Conservation (phyloP, 2,329 filamentous ascomycete genomes). For the Stagonosporopsis vannaccii region DNA sequence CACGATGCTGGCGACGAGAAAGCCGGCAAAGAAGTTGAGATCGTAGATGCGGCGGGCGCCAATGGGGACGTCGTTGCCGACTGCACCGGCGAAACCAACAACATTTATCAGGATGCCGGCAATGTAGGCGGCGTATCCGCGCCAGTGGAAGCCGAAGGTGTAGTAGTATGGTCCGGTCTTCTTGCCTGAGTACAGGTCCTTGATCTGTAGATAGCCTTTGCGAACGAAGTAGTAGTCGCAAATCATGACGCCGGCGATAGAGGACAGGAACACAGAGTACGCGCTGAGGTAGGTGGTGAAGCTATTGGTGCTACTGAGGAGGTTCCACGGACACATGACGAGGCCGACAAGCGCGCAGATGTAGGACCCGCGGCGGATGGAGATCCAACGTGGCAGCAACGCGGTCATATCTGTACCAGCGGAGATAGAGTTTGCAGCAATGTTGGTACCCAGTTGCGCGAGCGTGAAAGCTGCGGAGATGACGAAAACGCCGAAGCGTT, state of each 20-base stretch:
- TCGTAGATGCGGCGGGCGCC: constrained; percentile 89
- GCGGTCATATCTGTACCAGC: constrained; percentile 85
- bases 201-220: constrained; percentile 79
- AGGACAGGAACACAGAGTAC: constrained; percentile 92
- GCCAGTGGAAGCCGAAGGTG: constrained; percentile 78
- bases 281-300: constrained; percentile 93
- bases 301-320: constrained; percentile 76
- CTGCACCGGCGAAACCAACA: constrained; percentile 85
- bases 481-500: constrained; percentile 59
- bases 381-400: constrained; percentile 78
- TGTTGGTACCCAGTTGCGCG: constrained; percentile 85
- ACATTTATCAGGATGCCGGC: constrained; percentile 87
- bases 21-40: constrained; percentile 88
- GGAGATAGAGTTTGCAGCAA: constrained; percentile 84
- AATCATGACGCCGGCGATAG: constrained; percentile 90
- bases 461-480: constrained; percentile 65
- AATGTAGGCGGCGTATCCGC: constrained; percentile 83
- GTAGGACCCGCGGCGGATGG: constrained; percentile 86
- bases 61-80: constrained; percentile 74
- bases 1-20: constrained; percentile 69
- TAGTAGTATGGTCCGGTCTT: constrained; percentile 75
- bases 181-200: constrained; percentile 78
- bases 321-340: constrained; percentile 86
- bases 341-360: constrained; percentile 81
- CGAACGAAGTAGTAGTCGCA: constrained; percentile 88